Conservation (phyloP, 164 flowering plant species). For the Vitis cinerea region DNA sequence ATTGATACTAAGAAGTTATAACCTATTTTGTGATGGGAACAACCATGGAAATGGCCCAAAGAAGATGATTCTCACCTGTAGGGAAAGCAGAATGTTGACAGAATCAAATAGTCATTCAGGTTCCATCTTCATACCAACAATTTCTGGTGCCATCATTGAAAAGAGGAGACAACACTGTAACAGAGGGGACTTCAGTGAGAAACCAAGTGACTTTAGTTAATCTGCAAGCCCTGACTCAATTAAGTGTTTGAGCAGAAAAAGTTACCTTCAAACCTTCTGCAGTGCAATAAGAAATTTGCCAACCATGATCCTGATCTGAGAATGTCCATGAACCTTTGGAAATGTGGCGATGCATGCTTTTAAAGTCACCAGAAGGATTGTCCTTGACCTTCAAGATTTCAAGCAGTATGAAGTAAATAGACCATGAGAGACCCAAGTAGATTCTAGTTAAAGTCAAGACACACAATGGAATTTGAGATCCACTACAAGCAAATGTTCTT, state of each 20-base stretch:
- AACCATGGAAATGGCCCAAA: no score
- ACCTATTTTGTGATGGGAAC: no score
- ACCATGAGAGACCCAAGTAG: no score
- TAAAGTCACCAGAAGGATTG: slow-evolving; percentile 46
- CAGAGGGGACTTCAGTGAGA: background rate
- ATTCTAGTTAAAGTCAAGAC: background rate
- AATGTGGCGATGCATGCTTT: slow-evolving; percentile 43
- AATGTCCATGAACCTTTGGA: slow-evolving; percentile 59
- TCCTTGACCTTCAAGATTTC: slow-evolving; percentile 30
- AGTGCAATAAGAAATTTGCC: slow-evolving; percentile 67
- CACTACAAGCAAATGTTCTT: no score
- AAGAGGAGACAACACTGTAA: slow-evolving; percentile 37
- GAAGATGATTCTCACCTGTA: slow-evolving; percentile 33
- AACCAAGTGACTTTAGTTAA: background rate
- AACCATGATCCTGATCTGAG: slow-evolving; percentile 58
- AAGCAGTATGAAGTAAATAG: background rate
- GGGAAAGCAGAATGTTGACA: slow-evolving; percentile 42
- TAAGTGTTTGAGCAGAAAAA: background rate
- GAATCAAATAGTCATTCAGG: slow-evolving; percentile 41
- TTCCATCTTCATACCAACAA: slow-evolving; percentile 44
- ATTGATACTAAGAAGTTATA: background rate
- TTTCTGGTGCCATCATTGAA: slow-evolving; percentile 40
- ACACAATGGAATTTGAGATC: no score
- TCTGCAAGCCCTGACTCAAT: background rate
- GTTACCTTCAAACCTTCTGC: slow-evolving; percentile 52